Percentiles rank a stretch among this genome's conserved stretches.
Evolutionary conservation across 2,329 filamentous ascomycete species (phyloP).

Genomic region (Ceratocystis huliohia): DNA sequence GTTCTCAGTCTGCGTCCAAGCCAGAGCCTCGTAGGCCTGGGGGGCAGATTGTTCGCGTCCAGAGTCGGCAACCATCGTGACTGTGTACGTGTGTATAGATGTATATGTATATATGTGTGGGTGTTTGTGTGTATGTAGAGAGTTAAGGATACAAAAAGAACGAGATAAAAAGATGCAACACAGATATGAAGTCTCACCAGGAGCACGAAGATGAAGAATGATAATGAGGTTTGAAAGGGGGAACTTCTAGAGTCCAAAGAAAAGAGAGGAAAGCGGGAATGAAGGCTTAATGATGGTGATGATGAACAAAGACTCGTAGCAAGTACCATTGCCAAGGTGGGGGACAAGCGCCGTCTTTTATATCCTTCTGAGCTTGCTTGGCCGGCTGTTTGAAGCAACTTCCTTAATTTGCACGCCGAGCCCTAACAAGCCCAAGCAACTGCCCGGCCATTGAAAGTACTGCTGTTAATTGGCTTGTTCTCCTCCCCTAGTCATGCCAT

Average conservation of each 20-base stretch:
- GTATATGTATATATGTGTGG: not conserved
- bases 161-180: not conserved
- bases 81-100: not conserved
- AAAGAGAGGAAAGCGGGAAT: not conserved
- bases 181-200: not conserved
- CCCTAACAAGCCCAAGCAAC: not conserved
- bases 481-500: not conserved
- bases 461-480: not conserved
- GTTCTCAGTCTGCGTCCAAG: not conserved
- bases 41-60: conserved; percentile 15
- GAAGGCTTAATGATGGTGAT: conserved; percentile 3
- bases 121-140: not conserved
- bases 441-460: not conserved
- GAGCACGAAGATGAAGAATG: conserved; percentile 4
- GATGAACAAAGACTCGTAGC: not conserved
- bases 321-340: not conserved
- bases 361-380: not conserved
- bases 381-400: not conserved
- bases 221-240: not conserved
- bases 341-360: not conserved
- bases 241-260: not conserved
- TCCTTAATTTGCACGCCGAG: not conserved
- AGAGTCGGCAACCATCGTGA: conserved; percentile 19
- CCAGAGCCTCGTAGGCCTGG: conserved; percentile 13
- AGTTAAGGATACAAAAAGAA: not conserved